These are phyloP conservation scores for Elsinoe batatas DNA, from an alignment of 2,329 filamentous ascomycete genomes.

Conservation along the genomic window DNA sequence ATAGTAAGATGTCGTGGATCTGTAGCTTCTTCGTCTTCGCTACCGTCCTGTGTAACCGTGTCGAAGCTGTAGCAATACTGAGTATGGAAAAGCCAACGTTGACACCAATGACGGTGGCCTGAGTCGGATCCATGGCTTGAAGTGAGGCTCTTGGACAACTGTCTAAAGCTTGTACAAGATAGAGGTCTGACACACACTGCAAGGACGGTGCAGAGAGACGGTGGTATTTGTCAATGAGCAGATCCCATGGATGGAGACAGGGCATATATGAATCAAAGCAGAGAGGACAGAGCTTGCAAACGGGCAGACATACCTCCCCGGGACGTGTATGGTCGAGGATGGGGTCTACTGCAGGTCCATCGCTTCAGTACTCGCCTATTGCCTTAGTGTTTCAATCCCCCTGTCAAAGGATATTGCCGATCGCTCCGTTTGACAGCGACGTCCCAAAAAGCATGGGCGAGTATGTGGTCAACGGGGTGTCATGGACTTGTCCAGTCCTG, in stretches of 20 bases:
- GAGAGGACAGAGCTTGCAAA: slow-evolving; percentile 9
- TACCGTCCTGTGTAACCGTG: slow-evolving; percentile 7
- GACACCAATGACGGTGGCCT: slow-evolving; percentile 11
- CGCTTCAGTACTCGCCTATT: slow-evolving; percentile 6
- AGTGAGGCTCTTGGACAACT: neutral
- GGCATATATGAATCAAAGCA: slow-evolving; percentile 7
- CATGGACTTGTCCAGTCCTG: slow-evolving; percentile 9
- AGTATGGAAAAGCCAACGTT: slow-evolving; percentile 12
- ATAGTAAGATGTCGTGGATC: slow-evolving; percentile 10
- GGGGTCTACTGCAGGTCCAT: slow-evolving; percentile 8
- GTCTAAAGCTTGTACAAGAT: slow-evolving; percentile 5
- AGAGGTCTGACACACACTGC: neutral
- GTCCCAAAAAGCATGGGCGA: neutral
- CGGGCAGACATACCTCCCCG: slow-evolving; percentile 6
- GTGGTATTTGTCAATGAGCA: slow-evolving; percentile 6
- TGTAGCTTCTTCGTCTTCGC: slow-evolving; percentile 6
- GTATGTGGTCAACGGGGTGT: slow-evolving; percentile 2
- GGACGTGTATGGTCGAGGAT: neutral
- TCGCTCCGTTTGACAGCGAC: slow-evolving; percentile 6
- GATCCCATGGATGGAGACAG: neutral
- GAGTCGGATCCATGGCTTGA: slow-evolving; percentile 3
- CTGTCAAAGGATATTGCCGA: slow-evolving; percentile 1
- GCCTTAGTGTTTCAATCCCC: slow-evolving; percentile 3
- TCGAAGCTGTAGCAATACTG: slow-evolving; percentile 7
- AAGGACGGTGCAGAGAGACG: neutral